Conservation (phyloP, 306 rosid genomes). For the Arachis hypogaea region DNA sequence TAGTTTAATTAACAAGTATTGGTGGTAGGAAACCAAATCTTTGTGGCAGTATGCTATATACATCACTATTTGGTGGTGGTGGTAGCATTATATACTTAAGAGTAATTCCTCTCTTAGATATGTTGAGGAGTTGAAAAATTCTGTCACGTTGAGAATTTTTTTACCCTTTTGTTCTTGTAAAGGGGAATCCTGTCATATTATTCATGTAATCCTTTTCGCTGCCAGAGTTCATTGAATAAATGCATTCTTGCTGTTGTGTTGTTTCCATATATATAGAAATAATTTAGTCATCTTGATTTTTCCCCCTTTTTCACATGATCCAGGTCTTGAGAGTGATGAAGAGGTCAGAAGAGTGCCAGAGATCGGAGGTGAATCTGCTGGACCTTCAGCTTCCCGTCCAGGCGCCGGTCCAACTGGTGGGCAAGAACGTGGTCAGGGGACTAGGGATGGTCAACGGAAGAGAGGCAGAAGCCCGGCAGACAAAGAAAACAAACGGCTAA, state of each 20-base stretch:
- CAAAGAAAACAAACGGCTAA: conserved; percentile 90
- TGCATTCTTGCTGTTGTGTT: conserved; percentile 3
- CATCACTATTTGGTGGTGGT: too few species aligned
- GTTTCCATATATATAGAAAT: not conserved
- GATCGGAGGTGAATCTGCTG: conserved; percentile 85
- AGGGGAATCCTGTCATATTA: not conserved
- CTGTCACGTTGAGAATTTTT: too few species aligned
- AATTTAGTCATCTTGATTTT: not conserved
- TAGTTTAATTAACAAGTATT: too few species aligned
- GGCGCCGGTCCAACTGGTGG: conserved; percentile 63
- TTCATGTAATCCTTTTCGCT: not conserved
- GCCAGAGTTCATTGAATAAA: conserved; percentile 1
- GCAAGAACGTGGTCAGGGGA: conserved; percentile 64
- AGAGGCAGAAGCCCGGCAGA: conserved; percentile 93
- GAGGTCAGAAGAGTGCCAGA: conserved; percentile 99
- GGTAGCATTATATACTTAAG: too few species aligned
- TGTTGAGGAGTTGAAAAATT: too few species aligned
- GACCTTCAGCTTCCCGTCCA: conserved; percentile 73
- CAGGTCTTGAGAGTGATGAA: conserved; percentile 93
- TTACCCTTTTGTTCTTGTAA: too few species aligned
- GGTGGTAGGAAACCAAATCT: too few species aligned
- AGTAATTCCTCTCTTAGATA: too few species aligned
- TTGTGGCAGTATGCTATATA: too few species aligned
- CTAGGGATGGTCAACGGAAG: conserved; percentile 75
- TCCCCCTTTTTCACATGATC: not conserved